Base-by-base conservation (phyloP, 495 filamentous ascomycete genomes). In the Neurospora terricola region DNA sequence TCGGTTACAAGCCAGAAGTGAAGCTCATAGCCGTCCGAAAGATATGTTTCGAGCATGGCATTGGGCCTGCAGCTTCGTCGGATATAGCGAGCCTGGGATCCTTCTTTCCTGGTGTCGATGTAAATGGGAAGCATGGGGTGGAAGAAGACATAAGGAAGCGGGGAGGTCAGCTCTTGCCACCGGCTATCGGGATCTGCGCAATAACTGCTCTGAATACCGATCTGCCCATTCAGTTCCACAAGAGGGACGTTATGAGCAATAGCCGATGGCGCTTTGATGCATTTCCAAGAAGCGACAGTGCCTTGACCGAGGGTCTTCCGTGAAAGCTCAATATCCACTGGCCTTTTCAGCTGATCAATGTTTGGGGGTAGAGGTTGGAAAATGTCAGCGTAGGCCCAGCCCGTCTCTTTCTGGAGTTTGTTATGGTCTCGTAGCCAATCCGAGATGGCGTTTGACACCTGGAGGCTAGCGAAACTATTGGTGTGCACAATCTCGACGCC, bases 61-160 rank as follows among this genome's bases (percentile, higher is more conserved):
- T 98, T 99, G 3, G 96, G 92, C 69, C 86, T 88, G 81, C 96
- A 99, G 77, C 96, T 98, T 69, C 95, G 88, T 42, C 96, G 88
- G 23, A 94, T 88, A 78, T 94, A 98, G 38, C 96, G 91, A 69
- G 94, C 89, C 18, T 88, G 84, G 18, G 92, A 96, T 16, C 95
- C 96, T 83, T 94, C 92, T 73, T 86, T 86, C 38, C 96, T 88
- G 5, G 93, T 93, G 80, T 99, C 96, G 74, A 99, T 94, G 82
- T 94, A 97, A 16, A 99, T 87, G 0, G 95, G 92, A 21, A 95
- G 87, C 68, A 88, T 86, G 7, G 91, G 90, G 77, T 93, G 92
- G 81, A 96, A 95, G 77, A 94, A 91, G 38, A 97, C 92, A 74
- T 94, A 94, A 7, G 92, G 92, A 42, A 94, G 89, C 6, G 96